Percentiles rank a stretch among this genome's conserved stretches.
Conservation (phyloP, 495 filamentous ascomycete species). For the Emericellopsis terricola region DNA sequence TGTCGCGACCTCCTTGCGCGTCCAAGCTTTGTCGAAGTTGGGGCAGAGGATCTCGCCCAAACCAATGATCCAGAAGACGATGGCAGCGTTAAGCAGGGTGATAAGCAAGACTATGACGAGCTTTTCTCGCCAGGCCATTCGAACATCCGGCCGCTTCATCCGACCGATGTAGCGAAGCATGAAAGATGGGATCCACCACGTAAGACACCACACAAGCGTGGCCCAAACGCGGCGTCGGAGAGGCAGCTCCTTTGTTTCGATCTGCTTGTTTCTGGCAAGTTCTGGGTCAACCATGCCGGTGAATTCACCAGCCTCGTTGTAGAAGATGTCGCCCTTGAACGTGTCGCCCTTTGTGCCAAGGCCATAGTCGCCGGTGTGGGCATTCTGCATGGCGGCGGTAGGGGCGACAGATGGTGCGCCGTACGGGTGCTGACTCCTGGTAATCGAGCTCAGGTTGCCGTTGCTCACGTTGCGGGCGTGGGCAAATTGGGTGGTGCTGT, state of each 20-base stretch:
- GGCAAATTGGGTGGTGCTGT: constrained; percentile 54
- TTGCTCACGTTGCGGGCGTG: constrained; percentile 38
- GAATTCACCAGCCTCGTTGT: constrained; percentile 40
- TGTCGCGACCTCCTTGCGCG: constrained; percentile 44
- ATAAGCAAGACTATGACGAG: constrained; percentile 68
- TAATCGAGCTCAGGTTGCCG: constrained; percentile 33
- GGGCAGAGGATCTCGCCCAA: constrained; percentile 80
- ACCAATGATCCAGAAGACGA: constrained; percentile 85
- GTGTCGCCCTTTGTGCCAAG: constrained; percentile 74
- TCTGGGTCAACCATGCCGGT: constrained; percentile 49
- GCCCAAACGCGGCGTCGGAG: constrained; percentile 58
- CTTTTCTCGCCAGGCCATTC: constrained; percentile 96
- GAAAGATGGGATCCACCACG: constrained; percentile 92
- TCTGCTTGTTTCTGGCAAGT: constrained; percentile 52
- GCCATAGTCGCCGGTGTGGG: constrained; percentile 73
- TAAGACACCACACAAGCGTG: constrained; percentile 62
- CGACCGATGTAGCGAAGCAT: constrained; percentile 62
- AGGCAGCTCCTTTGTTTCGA: constrained; percentile 51
- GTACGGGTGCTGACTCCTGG: constrained; percentile 14
- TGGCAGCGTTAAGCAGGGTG: constrained; percentile 57
- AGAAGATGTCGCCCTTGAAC: constrained; percentile 51
- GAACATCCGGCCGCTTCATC: constrained; percentile 94
- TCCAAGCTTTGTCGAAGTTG: constrained; percentile 83
- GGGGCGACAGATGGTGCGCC: constrained; percentile 58
- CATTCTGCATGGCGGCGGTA: constrained; percentile 27